phyloP scores from a whole-genome alignment of 257 asterid species.

The Lycium barbarum region DNA sequence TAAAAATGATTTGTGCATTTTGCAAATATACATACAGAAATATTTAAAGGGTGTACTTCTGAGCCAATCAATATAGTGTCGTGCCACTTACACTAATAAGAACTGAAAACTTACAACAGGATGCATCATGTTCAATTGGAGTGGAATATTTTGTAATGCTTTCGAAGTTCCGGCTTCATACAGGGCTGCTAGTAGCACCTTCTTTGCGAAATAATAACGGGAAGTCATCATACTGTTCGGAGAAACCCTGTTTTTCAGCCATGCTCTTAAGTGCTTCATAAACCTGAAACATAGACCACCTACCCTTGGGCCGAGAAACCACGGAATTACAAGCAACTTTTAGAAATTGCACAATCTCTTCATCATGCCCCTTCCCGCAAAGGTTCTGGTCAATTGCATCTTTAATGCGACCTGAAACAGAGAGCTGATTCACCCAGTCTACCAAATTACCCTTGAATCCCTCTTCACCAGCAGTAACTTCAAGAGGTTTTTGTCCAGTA shows the following conservation, averaged over 20 bases:
- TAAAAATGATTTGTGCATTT: slow-evolving; percentile 36
- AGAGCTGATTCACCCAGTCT: slow-evolving; percentile 79
- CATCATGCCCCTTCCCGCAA: slow-evolving; percentile 75
- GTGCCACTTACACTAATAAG: no score
- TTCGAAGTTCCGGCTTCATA: not conserved
- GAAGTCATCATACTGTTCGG: slow-evolving; percentile 79
- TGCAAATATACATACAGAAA: slow-evolving; percentile 2
- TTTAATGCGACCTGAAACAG: slow-evolving; percentile 62
- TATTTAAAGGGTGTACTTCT: not conserved
- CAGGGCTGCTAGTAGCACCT: slow-evolving; percentile 39
- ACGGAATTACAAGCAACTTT: slow-evolving; percentile 74
- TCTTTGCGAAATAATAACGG: slow-evolving; percentile 70
- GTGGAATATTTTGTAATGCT: not conserved
- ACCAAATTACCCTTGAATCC: slow-evolving; percentile 72
- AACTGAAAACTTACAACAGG: slow-evolving; percentile 11
- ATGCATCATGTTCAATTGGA: slow-evolving; percentile 17
- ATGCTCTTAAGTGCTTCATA: slow-evolving; percentile 71
- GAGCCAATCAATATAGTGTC: not conserved
- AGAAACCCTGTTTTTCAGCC: slow-evolving; percentile 71
- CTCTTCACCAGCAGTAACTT: slow-evolving; percentile 59
- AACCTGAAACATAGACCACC: slow-evolving; percentile 87
- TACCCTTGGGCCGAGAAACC: slow-evolving; percentile 60
- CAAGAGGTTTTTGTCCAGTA: slow-evolving; percentile 81
- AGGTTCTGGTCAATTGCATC: slow-evolving; percentile 67
- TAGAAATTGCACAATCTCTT: slow-evolving; percentile 73